Base-by-base conservation (phyloP, 2,329 filamentous ascomycete genomes). In the Paecilomyces fulvus region DNA sequence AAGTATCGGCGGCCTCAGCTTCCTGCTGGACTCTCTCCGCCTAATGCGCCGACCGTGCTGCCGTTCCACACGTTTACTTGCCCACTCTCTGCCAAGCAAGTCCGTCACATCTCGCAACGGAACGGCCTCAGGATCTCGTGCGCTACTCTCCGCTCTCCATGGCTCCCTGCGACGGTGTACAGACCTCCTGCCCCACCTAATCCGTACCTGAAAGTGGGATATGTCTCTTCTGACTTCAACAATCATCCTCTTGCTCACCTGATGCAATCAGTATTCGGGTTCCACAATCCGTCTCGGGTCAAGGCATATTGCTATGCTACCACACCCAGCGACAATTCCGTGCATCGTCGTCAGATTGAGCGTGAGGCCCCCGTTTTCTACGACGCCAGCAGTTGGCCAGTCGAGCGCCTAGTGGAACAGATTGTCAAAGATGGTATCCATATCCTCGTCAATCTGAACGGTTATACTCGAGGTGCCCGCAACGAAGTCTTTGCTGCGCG, bases 21-120 rank as follows among this genome's bases (percentile, higher is more conserved):
- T 10, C 94, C 92, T 3, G 73, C 79, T 2, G 81, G 80, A 48
- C 78, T 99, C 30, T 82, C 88, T 0, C 82, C 95, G 9, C 94
- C 94, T 3, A 85, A 89, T 30, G 92, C 94, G 5, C 94, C 94
- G 2, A 99, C 94, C 0, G 92, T 99, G 1, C 79, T 99, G 0
- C 94, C 94, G 0, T 99, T 99, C 67, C 94, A 99, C 71, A 97
- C 94, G 0, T 99, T 99, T 67, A 99, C 94, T 1, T 96, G 89
- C 61, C 94, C 94, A 0, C 79, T 99, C 61, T 91, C 90, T 6
- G 91, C 94, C 3, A 90, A 89, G 69, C 90, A 96, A 63, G 90
- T 99, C 58, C 88, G 94, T 14, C 83, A 89, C 67, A 99, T 99
- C 61, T 97, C 94, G 8, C 92, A 97, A 70, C 84, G 94, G 23